phyloP scores from a whole-genome alignment of 257 asterid genomes.

The Solanum sitiens region DNA sequence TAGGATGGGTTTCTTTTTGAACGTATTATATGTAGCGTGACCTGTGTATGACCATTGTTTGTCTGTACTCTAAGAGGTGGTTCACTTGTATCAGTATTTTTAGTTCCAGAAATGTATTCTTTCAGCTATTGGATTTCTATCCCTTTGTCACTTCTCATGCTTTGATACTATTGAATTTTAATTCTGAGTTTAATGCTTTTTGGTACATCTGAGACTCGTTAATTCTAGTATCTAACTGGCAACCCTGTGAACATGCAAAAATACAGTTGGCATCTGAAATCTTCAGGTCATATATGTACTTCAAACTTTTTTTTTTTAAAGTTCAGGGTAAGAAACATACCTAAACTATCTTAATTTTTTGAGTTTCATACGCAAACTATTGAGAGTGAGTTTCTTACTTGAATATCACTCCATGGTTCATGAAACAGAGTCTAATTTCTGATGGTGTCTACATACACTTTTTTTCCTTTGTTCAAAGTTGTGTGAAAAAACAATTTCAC shows the following conservation, averaged over 20 bases:
- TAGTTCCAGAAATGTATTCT: not conserved
- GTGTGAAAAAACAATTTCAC: not conserved
- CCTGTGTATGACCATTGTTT: constrained; percentile 5
- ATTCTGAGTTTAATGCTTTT: not conserved
- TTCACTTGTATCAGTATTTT: not conserved
- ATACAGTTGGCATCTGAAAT: not conserved
- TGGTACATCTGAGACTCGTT: not conserved
- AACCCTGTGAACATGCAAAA: not conserved
- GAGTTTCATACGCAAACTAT: not conserved
- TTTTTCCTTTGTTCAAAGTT: not conserved
- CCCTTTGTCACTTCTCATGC: not conserved
- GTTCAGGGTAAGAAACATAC: not conserved
- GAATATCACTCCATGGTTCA: not conserved
- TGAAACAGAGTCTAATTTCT: no score
- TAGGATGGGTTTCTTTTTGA: not conserved
- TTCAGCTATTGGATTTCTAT: not conserved
- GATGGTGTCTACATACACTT: not conserved
- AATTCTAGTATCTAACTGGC: not conserved
- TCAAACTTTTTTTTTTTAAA: not conserved
- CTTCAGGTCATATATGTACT: not conserved
- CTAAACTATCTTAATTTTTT: not conserved
- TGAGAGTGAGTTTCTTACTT: not conserved
- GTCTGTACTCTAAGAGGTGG: constrained; percentile 2
- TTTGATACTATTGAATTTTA: not conserved
- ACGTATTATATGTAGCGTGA: not conserved